Conservation (phyloP, 257 asterid genomes). For the Solanum ahanhuiri region DNA sequence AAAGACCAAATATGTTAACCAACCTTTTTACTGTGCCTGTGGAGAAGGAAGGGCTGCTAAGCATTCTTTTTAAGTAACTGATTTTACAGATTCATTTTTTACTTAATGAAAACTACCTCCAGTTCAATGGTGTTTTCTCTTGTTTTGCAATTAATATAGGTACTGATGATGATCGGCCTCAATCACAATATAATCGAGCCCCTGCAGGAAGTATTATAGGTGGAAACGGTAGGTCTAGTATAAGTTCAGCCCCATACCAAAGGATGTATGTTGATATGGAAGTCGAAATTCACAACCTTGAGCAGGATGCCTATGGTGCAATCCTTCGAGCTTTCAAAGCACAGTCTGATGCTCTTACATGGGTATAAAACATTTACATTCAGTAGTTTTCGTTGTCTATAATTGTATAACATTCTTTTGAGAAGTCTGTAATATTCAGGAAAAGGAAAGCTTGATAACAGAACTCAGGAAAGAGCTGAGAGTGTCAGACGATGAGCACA, state of each 20-base stretch:
- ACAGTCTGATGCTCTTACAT: conserved; percentile 94
- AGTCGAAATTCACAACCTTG: conserved; percentile 74
- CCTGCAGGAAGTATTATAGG: conserved; percentile 29
- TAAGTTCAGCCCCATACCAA: conserved; percentile 34
- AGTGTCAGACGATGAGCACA: conserved; percentile 96
- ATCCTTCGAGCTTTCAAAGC: conserved; percentile 94
- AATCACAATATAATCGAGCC: conserved; percentile 30
- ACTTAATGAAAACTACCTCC: background rate
- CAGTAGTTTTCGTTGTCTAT: background rate
- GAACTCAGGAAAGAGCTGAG: conserved; percentile 92
- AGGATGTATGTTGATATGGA: conserved; percentile 71
- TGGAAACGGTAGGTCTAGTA: conserved; percentile 43
- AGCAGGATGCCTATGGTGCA: conserved; percentile 95
- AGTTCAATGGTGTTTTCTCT: background rate
- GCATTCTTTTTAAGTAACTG: background rate
- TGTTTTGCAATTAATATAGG: conserved; percentile 20
- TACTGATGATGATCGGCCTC: conserved; percentile 49
- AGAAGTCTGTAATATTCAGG: conserved; percentile 36
- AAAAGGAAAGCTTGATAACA: conserved; percentile 92
- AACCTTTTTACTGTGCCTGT: background rate
- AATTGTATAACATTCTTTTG: background rate
- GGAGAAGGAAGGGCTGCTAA: background rate
- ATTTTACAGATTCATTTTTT: background rate
- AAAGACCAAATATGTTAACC: background rate
- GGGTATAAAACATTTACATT: conserved; percentile 45